phyloP scores from a whole-genome alignment of 768 basidiomycete species.

The Cantharellus cinnabarinus region DNA sequence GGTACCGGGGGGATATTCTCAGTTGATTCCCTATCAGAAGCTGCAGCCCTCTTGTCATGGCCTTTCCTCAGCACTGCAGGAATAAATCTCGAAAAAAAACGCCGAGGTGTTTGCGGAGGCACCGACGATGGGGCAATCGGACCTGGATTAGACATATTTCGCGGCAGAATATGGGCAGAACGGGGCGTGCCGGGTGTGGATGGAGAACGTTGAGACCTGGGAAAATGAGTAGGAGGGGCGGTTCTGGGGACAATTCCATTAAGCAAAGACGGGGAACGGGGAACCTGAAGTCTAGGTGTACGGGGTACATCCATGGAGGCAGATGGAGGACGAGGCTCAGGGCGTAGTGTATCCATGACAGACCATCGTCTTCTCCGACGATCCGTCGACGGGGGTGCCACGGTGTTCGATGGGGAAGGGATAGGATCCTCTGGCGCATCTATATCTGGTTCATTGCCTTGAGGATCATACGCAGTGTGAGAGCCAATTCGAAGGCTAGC shows the following conservation, averaged over 20 bases:
- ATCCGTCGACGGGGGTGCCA: not conserved
- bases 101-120: not conserved
- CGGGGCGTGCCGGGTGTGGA: not conserved
- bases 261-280: not conserved
- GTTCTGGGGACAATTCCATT: not conserved
- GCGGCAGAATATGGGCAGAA: not conserved
- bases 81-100: conserved; percentile 5
- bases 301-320: not conserved
- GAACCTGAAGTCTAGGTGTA: not conserved
- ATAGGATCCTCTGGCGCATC: not conserved
- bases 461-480: conserved; percentile 27
- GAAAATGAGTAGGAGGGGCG: not conserved
- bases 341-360: not conserved
- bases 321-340: not conserved
- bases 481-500: conserved; percentile 11
- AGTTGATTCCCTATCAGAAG: not conserved
- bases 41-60: not conserved
- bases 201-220: conserved; percentile 3
- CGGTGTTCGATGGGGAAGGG: not conserved
- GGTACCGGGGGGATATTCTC: not conserved
- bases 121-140: not conserved
- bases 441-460: conserved; percentile 1
- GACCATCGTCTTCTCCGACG: not conserved
- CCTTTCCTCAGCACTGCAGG: not conserved
- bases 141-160: not conserved